These are phyloP conservation scores for Maudiozyma turicensis DNA, from an alignment of 805 yeast genomes.

Conservation along the genomic window DNA sequence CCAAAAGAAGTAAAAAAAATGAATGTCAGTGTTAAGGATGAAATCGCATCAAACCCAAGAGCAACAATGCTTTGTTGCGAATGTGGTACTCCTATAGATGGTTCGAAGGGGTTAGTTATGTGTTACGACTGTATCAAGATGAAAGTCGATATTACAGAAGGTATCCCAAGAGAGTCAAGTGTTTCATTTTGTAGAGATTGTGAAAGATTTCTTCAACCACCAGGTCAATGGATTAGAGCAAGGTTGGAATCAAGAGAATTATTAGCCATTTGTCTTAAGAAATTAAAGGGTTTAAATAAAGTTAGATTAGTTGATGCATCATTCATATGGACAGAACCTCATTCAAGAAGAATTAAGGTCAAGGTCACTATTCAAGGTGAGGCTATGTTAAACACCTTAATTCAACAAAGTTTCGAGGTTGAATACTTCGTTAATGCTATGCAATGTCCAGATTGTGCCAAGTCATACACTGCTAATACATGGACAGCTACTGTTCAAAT, in stretches of 20 bases:
- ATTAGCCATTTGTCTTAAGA: slow-evolving; percentile 77
- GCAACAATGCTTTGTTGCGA: slow-evolving; percentile 94
- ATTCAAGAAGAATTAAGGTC: slow-evolving; percentile 85
- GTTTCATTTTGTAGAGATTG: slow-evolving; percentile 93
- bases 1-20: not conserved
- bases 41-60: slow-evolving; percentile 16
- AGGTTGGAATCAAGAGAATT: slow-evolving; percentile 87
- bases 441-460: slow-evolving; percentile 99
- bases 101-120: slow-evolving; percentile 86
- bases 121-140: slow-evolving; percentile 94
- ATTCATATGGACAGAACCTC: slow-evolving; percentile 98
- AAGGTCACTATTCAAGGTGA: slow-evolving; percentile 95
- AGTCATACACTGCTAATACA: slow-evolving; percentile 89
- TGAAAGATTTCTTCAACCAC: slow-evolving; percentile 92
- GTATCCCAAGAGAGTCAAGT: slow-evolving; percentile 88
- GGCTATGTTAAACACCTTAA: slow-evolving; percentile 80
- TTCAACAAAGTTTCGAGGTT: slow-evolving; percentile 90
- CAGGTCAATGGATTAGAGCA: slow-evolving; percentile 85
- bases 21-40: not conserved
- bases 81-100: slow-evolving; percentile 98
- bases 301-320: slow-evolving; percentile 87
- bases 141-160: slow-evolving; percentile 87
- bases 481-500: slow-evolving; percentile 98
- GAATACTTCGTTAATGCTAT: slow-evolving; percentile 90
- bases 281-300: slow-evolving; percentile 77